Evolutionary conservation across 2,329 filamentous ascomycete genomes (phyloP), one percentile per base, ranked within the genome.

Genomic region (Bisporella sp.): DNA sequence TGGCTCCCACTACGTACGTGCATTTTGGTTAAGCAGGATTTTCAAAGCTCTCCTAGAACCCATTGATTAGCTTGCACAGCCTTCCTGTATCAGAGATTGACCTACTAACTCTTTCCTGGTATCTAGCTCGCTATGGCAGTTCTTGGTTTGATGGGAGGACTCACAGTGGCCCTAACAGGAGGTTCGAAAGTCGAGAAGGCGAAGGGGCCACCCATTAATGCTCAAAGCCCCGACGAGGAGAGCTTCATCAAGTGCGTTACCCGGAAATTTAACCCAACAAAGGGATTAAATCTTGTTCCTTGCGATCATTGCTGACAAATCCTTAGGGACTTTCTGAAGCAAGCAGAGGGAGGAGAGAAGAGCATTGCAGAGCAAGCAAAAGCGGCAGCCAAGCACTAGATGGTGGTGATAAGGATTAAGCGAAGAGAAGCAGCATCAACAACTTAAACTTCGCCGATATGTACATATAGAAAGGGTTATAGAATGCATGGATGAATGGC

Each of bases 231-330:
- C 21, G 64, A 66, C 35, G 63, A 66, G 60, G 64, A 66, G 59
- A 64, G 52, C 47, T 66, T 65, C 53, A 65, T 66, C 52, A 64
- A 65, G 64, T 66, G 62, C 47, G 63, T 62, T 37, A 30, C 13
- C 11, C 2, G 13, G 2, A 4, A 11, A 8, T 7, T n/a, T 6
- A 31, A 8, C 4, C 8, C 12, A 30, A 37, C 37, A 39, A 13
- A 2, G 33, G 31, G 13, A 11, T 4, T 31, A 9, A 29, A 11
- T 33, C 5, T 11, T n/a, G 13, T 32, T 31, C 39, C 39, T 40
- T 41, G 12, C 11, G 9, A 40, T 5, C 32, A 37, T 33, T 7
- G 39, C 53, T 61, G 50, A 61, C 47, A 5, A 7, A 2, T 28
- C n/a, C 37, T 6, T 39, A 61, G 59, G 55, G 55, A 61, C 44